These are phyloP conservation scores for Pugionium cornutum DNA, from an alignment of 345 rosid species.

Conservation along the genomic window DNA sequence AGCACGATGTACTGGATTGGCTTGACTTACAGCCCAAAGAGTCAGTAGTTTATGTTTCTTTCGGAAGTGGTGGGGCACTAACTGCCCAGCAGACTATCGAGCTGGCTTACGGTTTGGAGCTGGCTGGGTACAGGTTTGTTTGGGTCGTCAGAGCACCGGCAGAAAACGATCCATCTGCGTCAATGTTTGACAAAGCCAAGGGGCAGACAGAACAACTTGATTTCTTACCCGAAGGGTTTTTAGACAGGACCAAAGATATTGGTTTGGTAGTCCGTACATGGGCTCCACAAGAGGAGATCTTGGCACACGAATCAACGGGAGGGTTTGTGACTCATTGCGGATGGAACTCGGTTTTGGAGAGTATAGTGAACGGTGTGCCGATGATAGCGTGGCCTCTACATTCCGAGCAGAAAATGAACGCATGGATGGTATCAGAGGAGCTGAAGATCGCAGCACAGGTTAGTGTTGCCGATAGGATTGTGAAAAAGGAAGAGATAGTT, in stretches of 20 bases:
- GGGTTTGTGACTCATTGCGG: constrained; percentile 58
- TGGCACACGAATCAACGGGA: constrained; percentile 47
- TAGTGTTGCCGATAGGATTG: constrained; percentile 19
- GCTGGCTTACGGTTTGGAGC: constrained; percentile 51
- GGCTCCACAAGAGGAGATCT: constrained; percentile 54
- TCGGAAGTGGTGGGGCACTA: constrained; percentile 51
- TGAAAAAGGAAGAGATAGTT: constrained; percentile 47
- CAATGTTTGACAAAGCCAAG: constrained; percentile 31
- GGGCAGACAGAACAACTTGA: constrained; percentile 15
- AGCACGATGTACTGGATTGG: constrained; percentile 41
- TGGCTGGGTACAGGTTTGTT: constrained; percentile 39
- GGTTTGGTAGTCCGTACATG: constrained; percentile 49
- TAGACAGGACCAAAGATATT: constrained; percentile 29
- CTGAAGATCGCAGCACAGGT: constrained; percentile 44
- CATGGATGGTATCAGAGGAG: constrained; percentile 44
- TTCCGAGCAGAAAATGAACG: constrained; percentile 63
- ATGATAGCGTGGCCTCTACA: constrained; percentile 66
- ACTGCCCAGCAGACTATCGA: constrained; percentile 45
- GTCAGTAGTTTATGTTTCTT: constrained; percentile 50
- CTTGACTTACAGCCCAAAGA: constrained; percentile 44
- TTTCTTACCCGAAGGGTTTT: constrained; percentile 50
- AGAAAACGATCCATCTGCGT: constrained; percentile 41
- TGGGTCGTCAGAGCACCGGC: constrained; percentile 49
- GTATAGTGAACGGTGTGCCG: constrained; percentile 53
- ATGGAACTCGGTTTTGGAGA: constrained; percentile 59